Percentiles rank a stretch among this genome's conserved stretches.
These are phyloP conservation scores for Larix kaempferi DNA, from an alignment of 75 land plant genomes.

Conservation along the genomic window DNA sequence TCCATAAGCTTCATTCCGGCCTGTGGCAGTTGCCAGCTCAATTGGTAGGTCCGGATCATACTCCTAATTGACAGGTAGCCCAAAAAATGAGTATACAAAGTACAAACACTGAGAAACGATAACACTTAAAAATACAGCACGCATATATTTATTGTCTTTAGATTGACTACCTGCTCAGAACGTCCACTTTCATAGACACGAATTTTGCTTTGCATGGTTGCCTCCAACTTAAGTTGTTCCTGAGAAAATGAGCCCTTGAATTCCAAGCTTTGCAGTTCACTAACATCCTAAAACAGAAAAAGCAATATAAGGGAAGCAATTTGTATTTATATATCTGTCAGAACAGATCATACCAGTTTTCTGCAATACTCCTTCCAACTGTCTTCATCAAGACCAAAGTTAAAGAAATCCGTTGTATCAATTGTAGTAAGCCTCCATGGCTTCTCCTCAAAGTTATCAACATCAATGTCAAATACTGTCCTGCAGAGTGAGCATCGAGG, in stretches of 20 bases:
- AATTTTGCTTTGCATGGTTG: slow-evolving; percentile 98
- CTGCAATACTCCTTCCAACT: slow-evolving; percentile 91
- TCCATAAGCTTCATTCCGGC: slow-evolving; percentile 54
- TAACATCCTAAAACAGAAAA: neutral
- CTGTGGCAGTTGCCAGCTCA: slow-evolving; percentile 85
- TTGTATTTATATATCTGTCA: neutral
- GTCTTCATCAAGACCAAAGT: slow-evolving; percentile 88
- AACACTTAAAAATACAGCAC: neutral
- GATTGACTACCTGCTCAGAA: slow-evolving; percentile 72
- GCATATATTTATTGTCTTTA: neutral
- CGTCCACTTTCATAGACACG: slow-evolving; percentile 96
- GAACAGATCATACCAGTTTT: slow-evolving; percentile 52
- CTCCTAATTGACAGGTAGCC: slow-evolving; percentile 46
- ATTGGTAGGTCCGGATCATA: slow-evolving; percentile 99
- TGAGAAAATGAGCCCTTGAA: slow-evolving; percentile 20
- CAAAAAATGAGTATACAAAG: neutral
- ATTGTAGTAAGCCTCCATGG: slow-evolving; percentile 83
- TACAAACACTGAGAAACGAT: neutral
- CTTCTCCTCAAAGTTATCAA: slow-evolving; percentile 91
- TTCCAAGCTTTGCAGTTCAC: neutral
- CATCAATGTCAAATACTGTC: slow-evolving; percentile 93
- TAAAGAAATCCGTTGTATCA: slow-evolving; percentile 87
- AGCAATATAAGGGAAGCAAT: neutral
- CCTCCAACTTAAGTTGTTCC: slow-evolving; percentile 87
- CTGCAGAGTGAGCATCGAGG: slow-evolving; percentile 32